Conservation (phyloP, 257 asterid species). For the Gentiana macrophylla region DNA sequence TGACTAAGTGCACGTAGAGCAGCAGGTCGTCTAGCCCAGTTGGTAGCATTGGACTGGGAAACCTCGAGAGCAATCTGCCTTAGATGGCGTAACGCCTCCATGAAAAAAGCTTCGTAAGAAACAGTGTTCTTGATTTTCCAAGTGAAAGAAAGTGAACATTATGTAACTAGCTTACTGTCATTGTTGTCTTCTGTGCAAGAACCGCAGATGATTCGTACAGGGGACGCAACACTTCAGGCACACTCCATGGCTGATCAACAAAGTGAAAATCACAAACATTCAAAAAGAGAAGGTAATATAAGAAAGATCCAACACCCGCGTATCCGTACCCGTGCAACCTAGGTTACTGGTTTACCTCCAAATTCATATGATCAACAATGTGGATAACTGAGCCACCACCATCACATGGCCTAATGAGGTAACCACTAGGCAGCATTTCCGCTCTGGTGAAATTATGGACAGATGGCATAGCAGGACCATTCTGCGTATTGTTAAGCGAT, state of each 20-base stretch:
- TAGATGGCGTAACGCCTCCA: constrained; percentile 80
- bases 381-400: constrained; percentile 92
- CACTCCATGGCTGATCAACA: constrained; percentile 53
- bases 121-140: background rate
- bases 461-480: constrained; percentile 90
- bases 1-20: constrained; percentile 79
- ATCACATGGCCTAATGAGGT: constrained; percentile 80
- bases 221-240: constrained; percentile 87
- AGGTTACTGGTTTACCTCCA: constrained; percentile 43
- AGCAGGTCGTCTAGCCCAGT: constrained; percentile 90
- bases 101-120: constrained; percentile 1
- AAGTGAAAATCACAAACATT: background rate
- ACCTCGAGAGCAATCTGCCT: constrained; percentile 79
- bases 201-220: constrained; percentile 74
- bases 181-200: constrained; percentile 70
- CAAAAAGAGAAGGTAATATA: background rate
- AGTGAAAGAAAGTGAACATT: background rate
- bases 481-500: constrained; percentile 73
- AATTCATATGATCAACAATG: constrained; percentile 77
- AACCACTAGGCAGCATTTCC: constrained; percentile 84
- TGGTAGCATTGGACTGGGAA: constrained; percentile 53
- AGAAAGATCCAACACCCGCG: background rate
- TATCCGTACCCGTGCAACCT: background rate
- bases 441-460: constrained; percentile 78
- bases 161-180: constrained; percentile 42